A percentile compares a stretch with the other conserved stretches of the same genome.
phyloP scores from a whole-genome alignment of 495 filamentous ascomycete genomes.

The Hypoxylon cercidicola region DNA sequence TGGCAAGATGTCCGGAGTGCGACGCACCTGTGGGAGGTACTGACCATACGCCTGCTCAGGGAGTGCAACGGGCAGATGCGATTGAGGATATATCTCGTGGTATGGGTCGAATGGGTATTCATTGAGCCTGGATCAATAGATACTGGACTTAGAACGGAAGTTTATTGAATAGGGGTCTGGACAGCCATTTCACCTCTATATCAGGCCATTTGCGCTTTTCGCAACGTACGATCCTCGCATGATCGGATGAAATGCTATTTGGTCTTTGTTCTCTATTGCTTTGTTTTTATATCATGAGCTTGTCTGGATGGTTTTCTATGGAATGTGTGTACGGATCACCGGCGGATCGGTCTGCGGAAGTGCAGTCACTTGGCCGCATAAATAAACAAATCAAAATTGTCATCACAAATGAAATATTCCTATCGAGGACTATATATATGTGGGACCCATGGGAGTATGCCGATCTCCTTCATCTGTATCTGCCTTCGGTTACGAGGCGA shows the following conservation, averaged over 20 bases:
- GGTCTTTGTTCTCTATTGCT: not conserved
- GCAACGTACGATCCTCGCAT: conserved; percentile 15
- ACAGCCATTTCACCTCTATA: not conserved
- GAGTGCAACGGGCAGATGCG: conserved; percentile 53
- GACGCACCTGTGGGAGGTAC: conserved; percentile 67
- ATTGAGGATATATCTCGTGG: conserved; percentile 39
- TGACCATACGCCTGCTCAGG: conserved; percentile 61
- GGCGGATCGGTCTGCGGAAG: not conserved
- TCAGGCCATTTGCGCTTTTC: conserved; percentile 4
- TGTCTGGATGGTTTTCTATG: not conserved
- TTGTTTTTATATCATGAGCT: conserved; percentile 7
- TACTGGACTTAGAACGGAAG: conserved; percentile 2
- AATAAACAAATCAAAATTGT: conserved; percentile 2
- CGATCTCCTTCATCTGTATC: conserved; percentile 27
- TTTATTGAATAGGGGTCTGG: conserved; percentile 4
- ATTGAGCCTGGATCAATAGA: conserved; percentile 14
- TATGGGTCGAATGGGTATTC: conserved; percentile 37
- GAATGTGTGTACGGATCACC: not conserved
- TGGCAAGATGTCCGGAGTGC: conserved; percentile 73
- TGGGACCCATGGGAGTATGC: conserved; percentile 21
- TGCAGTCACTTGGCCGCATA: conserved; percentile 1
- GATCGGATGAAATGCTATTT: conserved; percentile 1
- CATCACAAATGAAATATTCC: conserved; percentile 29
- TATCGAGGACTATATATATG: conserved; percentile 35
- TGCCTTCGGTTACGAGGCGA: conserved; percentile 26